Conservation (phyloP, 305 asterid genomes). For the Galium porrigens region DNA sequence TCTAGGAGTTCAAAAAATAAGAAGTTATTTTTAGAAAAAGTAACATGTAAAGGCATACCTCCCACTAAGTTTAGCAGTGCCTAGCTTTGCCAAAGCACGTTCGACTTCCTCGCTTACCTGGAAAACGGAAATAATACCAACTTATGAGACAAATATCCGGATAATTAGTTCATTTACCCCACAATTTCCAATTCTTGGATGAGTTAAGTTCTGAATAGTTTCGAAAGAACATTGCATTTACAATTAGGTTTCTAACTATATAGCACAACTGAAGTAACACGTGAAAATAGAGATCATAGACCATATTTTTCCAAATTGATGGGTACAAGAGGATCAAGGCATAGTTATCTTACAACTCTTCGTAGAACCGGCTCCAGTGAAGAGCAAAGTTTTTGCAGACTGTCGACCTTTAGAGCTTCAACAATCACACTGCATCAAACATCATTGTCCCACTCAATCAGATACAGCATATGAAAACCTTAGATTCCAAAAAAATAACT, state of each 20-base stretch:
- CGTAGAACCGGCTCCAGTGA: slow-evolving; percentile 92
- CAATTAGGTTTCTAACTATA: not conserved
- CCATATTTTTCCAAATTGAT: not conserved
- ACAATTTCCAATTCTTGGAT: not conserved
- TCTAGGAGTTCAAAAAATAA: not conserved
- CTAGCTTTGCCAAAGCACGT: slow-evolving; percentile 84
- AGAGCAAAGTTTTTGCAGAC: slow-evolving; percentile 90
- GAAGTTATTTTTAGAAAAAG: slow-evolving; percentile 1
- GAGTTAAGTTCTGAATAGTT: not conserved
- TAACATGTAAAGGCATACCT: slow-evolving; percentile 29
- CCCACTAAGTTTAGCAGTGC: slow-evolving; percentile 57
- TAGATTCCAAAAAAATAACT: not conserved
- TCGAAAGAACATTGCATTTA: not conserved
- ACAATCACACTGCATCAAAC: slow-evolving; percentile 74
- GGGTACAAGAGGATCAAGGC: slow-evolving; percentile 11
- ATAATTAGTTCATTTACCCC: not conserved
- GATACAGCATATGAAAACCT: not conserved
- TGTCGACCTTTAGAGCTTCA: slow-evolving; percentile 90
- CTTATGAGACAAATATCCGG: not conserved
- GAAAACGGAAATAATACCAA: slow-evolving; percentile 17
- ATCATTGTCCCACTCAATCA: slow-evolving; percentile 1
- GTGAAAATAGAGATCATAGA: not conserved
- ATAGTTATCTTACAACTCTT: slow-evolving; percentile 66
- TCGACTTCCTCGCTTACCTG: slow-evolving; percentile 98
- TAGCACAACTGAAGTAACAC: not conserved